These are phyloP conservation scores for Oryza glaberrima DNA, from an alignment of 176 grass and related monocot species.

Conservation along the genomic window DNA sequence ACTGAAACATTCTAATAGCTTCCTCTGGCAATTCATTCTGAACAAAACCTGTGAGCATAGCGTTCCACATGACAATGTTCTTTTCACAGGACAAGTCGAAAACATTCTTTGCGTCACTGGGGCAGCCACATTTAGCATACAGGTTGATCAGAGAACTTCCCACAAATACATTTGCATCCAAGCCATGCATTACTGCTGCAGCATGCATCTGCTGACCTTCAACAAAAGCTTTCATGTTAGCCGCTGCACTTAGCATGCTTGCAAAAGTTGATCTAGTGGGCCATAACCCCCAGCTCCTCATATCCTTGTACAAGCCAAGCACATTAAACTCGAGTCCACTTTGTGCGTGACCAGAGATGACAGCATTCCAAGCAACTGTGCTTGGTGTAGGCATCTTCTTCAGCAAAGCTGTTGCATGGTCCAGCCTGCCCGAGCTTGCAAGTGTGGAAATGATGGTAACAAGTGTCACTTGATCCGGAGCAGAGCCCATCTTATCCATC, in stretches of 20 bases:
- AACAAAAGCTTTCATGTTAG: conserved; percentile 36
- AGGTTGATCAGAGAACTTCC: conserved; percentile 74
- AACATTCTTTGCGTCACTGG: conserved; percentile 52
- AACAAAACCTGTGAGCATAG: conserved; percentile 60
- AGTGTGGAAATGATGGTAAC: conserved; percentile 56
- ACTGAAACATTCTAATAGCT: conserved; percentile 48
- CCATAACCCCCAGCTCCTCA: conserved; percentile 44
- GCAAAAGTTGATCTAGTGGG: conserved; percentile 67
- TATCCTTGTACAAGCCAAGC: conserved; percentile 62
- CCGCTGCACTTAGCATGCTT: conserved; percentile 64
- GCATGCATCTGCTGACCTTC: conserved; percentile 59
- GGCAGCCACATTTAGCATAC: conserved; percentile 54
- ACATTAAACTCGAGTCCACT: conserved; percentile 45
- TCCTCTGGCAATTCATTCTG: conserved; percentile 58
- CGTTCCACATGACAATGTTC: conserved; percentile 82
- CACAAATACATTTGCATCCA: conserved; percentile 73
- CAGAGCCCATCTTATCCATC: conserved; percentile 48
- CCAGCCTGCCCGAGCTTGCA: conserved; percentile 53
- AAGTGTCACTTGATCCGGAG: conserved; percentile 40
- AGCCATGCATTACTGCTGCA: conserved; percentile 47
- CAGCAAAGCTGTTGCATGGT: conserved; percentile 45
- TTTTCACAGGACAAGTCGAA: conserved; percentile 56
- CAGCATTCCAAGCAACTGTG: conserved; percentile 67
- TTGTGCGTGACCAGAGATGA: conserved; percentile 60
- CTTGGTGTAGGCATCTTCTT: conserved; percentile 37